Evolutionary conservation across 495 filamentous ascomycete species (phyloP).

Genomic region (Bacidia gigantensis): DNA sequence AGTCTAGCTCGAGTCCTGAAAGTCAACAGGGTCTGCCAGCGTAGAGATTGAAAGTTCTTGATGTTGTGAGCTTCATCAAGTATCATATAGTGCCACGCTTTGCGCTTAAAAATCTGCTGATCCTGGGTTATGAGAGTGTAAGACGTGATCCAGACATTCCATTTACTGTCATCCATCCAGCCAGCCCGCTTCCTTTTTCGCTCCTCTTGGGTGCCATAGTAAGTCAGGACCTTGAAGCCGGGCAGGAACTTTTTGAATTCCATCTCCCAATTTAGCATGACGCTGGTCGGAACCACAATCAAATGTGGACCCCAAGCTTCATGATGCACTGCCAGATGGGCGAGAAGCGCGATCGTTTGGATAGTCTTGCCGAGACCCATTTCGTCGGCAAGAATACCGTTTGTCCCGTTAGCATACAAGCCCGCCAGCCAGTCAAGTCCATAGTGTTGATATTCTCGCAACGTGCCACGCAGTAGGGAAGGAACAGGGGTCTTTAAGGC

Average conservation of each 20-base stretch:
- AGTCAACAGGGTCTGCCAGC: conserved; percentile 87
- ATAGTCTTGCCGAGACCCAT: conserved; percentile 99
- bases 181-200: conserved; percentile 78
- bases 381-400: conserved; percentile 97
- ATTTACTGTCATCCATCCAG: conserved; percentile 79
- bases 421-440: conserved; percentile 93
- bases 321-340: conserved; percentile 82
- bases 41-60: conserved; percentile 95
- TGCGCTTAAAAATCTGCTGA: conserved; percentile 78
- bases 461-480: conserved; percentile 74
- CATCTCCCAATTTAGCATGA: conserved; percentile 99
- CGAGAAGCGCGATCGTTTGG: conserved; percentile 89
- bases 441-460: conserved; percentile 94
- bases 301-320: conserved; percentile 93
- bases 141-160: conserved; percentile 94
- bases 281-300: conserved; percentile 92
- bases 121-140: conserved; percentile 95
- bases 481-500: conserved; percentile 61
- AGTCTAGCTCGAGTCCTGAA: conserved; percentile 81
- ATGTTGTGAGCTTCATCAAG: conserved; percentile 99
- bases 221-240: conserved; percentile 95
- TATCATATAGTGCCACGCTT: conserved; percentile 97
- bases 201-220: conserved; percentile 89
- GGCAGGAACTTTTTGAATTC: conserved; percentile 99
- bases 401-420: conserved; percentile 82